These are phyloP conservation scores for Sarocladium kiliense DNA, from an alignment of 2,329 filamentous ascomycete genomes.

Conservation along the genomic window DNA sequence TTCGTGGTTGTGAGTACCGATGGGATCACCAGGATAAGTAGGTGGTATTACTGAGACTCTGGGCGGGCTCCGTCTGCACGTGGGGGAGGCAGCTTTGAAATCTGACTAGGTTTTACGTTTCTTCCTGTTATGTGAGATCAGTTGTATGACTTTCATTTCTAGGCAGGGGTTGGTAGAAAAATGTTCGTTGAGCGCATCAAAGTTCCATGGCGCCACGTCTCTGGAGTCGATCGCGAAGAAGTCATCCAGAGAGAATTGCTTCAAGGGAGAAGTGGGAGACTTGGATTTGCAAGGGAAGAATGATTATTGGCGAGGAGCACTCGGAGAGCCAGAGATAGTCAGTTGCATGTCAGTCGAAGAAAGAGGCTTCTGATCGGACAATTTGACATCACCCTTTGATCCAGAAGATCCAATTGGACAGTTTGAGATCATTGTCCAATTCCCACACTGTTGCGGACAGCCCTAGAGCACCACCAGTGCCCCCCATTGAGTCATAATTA, in stretches of 20 bases:
- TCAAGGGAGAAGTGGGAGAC: neutral
- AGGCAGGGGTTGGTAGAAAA: neutral
- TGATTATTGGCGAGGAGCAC: neutral
- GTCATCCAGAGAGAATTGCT: neutral
- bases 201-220: neutral
- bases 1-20: neutral
- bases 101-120: neutral
- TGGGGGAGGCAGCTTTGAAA: constrained; percentile 1
- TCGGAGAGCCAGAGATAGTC: neutral
- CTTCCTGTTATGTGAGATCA: neutral
- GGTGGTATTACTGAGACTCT: constrained; percentile 6
- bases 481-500: neutral
- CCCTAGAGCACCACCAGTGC: neutral
- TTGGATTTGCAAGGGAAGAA: neutral
- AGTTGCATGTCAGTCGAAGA: neutral
- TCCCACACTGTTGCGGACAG: neutral
- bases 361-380: neutral
- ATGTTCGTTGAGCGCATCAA: neutral
- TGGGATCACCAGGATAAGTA: constrained; percentile 6
- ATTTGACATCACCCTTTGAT: neutral
- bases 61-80: neutral
- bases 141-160: neutral
- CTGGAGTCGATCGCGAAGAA: neutral
- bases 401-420: neutral
- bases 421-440: neutral